Conservation (phyloP, 371 early-diverging fungal genomes). For the Funneliformis caledonium region DNA sequence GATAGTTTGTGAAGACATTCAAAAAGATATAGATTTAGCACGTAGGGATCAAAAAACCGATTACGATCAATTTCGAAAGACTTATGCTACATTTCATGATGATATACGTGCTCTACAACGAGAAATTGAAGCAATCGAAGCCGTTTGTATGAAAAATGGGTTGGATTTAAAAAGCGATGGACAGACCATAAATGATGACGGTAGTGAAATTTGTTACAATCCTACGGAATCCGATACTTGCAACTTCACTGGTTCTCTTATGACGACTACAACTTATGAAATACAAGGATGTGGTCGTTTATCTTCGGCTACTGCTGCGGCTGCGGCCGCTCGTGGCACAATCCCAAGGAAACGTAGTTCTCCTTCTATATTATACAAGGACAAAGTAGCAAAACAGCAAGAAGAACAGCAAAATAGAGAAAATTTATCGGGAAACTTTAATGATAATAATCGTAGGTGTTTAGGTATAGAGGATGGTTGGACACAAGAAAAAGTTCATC, state of each 20-base stretch:
- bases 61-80: conserved; percentile 13
- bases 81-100: background rate
- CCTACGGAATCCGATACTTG: background rate
- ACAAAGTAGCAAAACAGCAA: background rate
- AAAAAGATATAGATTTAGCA: conserved; percentile 1
- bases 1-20: conserved; percentile 1
- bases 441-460: conserved; percentile 6
- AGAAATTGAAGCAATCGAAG: conserved; percentile 25
- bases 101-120: conserved; percentile 31
- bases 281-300: background rate
- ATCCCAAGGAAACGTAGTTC: background rate
- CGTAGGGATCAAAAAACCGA: conserved; percentile 26
- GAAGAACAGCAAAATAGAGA: background rate
- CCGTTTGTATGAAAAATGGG: background rate
- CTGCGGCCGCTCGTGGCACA: background rate
- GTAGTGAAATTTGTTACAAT: background rate
- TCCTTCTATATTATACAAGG: background rate
- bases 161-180: conserved; percentile 8
- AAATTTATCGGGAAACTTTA: background rate
- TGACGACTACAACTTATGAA: background rate
- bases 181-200: background rate
- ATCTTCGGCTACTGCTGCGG: conserved; percentile 18
- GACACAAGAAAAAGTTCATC: conserved; percentile 31
- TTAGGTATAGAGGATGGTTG: conserved; percentile 32
- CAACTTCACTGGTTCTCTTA: background rate